Conservation (phyloP, 2,329 filamentous ascomycete species). For the Diplocarpon mali region DNA sequence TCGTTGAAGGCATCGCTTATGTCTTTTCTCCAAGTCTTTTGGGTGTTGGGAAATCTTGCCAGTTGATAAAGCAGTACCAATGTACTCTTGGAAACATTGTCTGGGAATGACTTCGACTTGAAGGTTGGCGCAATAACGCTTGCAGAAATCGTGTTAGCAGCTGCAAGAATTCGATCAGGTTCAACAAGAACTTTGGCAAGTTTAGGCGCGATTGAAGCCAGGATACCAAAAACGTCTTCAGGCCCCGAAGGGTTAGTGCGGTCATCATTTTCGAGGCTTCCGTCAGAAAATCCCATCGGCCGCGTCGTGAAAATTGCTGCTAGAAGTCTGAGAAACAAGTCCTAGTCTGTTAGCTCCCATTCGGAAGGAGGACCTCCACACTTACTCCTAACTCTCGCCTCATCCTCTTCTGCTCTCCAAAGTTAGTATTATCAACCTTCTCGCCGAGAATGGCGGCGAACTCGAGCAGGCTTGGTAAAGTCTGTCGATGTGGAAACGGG, state of each 20-base stretch:
- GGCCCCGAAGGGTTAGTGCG: conserved; percentile 34
- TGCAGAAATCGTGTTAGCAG: conserved; percentile 69
- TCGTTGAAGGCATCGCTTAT: conserved; percentile 89
- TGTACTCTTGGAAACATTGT: conserved; percentile 63
- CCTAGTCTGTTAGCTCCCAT: conserved; percentile 40
- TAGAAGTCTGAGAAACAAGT: conserved; percentile 77
- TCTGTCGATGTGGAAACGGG: conserved; percentile 88
- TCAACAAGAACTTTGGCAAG: conserved; percentile 77
- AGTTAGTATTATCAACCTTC: conserved; percentile 96
- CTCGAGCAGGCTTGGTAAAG: conserved; percentile 72
- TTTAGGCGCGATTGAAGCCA: conserved; percentile 68
- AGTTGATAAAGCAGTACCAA: conserved; percentile 68
- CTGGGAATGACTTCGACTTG: conserved; percentile 75
- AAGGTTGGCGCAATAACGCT: conserved; percentile 75
- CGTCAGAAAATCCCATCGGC: conserved; percentile 60
- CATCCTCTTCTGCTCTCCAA: conserved; percentile 90
- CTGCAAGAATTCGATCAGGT: conserved; percentile 68
- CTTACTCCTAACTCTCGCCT: conserved; percentile 75
- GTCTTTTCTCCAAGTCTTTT: conserved; percentile 90
- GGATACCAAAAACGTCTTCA: conserved; percentile 69
- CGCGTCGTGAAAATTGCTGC: conserved; percentile 91
- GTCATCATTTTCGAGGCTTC: conserved; percentile 35
- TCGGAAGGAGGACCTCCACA: conserved; percentile 29
- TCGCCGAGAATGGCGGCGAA: conserved; percentile 84
- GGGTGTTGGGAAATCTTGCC: conserved; percentile 63